phyloP scores from a whole-genome alignment of 2,329 filamentous ascomycete genomes.

The Eutypa lata region DNA sequence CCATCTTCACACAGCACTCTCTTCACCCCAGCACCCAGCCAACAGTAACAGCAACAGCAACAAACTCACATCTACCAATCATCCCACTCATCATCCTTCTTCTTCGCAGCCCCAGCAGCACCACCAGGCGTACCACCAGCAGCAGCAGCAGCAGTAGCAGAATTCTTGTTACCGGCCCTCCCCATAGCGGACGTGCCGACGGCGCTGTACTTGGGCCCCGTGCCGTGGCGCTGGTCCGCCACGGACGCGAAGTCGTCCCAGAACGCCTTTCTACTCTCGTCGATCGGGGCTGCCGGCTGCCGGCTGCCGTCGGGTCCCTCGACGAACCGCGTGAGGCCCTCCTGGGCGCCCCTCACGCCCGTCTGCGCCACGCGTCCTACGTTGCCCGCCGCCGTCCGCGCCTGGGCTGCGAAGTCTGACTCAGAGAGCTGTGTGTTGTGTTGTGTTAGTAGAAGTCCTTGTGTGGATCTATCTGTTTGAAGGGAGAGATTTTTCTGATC shows the following conservation, averaged over 20 bases:
- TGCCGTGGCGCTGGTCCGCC: constrained; percentile 51
- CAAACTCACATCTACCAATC: constrained; percentile 56
- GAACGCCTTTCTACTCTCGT: constrained; percentile 74
- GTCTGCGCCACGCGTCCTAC: constrained; percentile 64
- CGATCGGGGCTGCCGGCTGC: constrained; percentile 38
- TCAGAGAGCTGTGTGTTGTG: constrained; percentile 64
- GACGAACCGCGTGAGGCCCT: constrained; percentile 82
- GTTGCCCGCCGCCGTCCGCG: constrained; percentile 60
- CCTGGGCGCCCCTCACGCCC: constrained; percentile 72
- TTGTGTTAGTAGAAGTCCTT: constrained; percentile 1
- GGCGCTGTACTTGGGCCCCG: constrained; percentile 39
- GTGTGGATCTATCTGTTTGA: no score
- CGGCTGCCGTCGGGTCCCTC: constrained; percentile 57
- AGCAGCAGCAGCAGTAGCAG: constrained; percentile 7
- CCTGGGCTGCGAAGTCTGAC: constrained; percentile 70
- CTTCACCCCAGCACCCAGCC: no score
- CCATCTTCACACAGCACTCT: no score
- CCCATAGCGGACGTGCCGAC: constrained; percentile 61
- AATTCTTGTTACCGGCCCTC: constrained; percentile 41
- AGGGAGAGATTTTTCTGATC: no score
- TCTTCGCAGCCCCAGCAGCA: constrained; percentile 34
- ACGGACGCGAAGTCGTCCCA: constrained; percentile 86
- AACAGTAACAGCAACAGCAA: no score
- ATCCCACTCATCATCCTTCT: constrained; percentile 61
- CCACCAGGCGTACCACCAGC: constrained; percentile 3